Evolutionary conservation across 2,329 filamentous ascomycete genomes (phyloP), one percentile per base, ranked within the genome.

Genomic region (Fusarium humuli): DNA sequence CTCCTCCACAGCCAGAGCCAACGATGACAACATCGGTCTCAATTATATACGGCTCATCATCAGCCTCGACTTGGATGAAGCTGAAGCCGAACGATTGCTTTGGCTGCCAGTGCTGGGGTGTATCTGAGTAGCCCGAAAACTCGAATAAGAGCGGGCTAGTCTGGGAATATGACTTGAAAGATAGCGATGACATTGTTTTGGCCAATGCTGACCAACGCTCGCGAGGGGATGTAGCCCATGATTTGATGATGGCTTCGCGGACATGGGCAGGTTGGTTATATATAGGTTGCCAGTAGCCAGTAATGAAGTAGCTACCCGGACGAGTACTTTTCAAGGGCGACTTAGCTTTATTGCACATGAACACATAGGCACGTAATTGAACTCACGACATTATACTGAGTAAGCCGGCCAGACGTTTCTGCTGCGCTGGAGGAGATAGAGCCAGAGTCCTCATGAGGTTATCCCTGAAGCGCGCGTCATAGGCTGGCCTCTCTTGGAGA

Each of bases 1-100:
- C 93, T 42, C 92, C 94, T 67, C 94, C 94, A 73, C 93, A 97
- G 29, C 94, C 94, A 40, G 92, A 96, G 4, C 94, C 94, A 22
- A 98, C 86, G 61, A 98, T 90, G 42, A 97, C 88, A 1, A 97
- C 89, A 78, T 98, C 95, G 0, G 92, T 91, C 57, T 94, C 88
- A 41, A 97, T 81, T 5, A 85, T 84, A 67, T 90, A 88, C 0
- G 88, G 83, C 7, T 75, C 70, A n/a, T 72, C 69, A 8, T 76
- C 77, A 4, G 75, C 56, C 4, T 76, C 78, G 70, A 91, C 83
- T 74, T 92, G 89, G 47, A 91, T 75, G 72, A 93, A 93, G 1
- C 83, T 77, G 75, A 87, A 92, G 37, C 86, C 81, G 63, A 85
- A 88, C 6, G 83, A 83, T 40, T 84, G 80, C 4, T 82, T 85